Evolutionary conservation across 176 grass and related monocot species (phyloP).

Genomic region (Saccharum spontaneum): DNA sequence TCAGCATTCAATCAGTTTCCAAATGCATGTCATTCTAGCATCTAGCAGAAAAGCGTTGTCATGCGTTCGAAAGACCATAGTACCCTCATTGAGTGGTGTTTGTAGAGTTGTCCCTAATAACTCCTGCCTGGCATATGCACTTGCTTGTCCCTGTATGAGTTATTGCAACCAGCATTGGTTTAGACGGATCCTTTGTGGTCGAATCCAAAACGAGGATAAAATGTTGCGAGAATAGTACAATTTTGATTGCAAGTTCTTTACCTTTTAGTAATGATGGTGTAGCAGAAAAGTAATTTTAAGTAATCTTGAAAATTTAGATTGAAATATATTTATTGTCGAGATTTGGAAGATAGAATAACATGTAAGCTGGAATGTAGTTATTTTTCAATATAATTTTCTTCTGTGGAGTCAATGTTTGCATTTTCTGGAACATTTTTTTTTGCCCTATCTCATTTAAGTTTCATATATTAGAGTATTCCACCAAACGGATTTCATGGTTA

Average conservation of each 20-base stretch:
- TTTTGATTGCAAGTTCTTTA: background rate
- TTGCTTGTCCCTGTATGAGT: background rate
- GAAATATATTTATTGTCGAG: background rate
- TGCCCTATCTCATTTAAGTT: background rate
- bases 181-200: background rate
- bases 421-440: background rate
- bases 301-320: background rate
- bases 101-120: background rate
- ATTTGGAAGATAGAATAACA: background rate
- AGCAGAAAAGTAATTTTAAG: background rate
- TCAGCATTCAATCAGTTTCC: background rate
- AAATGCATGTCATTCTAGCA: background rate
- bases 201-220: background rate
- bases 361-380: background rate
- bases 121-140: background rate
- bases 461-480: background rate
- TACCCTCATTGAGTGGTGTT: background rate
- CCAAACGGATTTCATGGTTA: background rate
- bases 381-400: background rate
- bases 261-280: background rate
- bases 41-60: background rate
- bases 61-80: background rate
- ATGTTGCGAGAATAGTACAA: background rate
- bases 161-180: background rate
- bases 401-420: background rate